Conservation (phyloP, 306 rosid species). For the Lupinus albus region DNA sequence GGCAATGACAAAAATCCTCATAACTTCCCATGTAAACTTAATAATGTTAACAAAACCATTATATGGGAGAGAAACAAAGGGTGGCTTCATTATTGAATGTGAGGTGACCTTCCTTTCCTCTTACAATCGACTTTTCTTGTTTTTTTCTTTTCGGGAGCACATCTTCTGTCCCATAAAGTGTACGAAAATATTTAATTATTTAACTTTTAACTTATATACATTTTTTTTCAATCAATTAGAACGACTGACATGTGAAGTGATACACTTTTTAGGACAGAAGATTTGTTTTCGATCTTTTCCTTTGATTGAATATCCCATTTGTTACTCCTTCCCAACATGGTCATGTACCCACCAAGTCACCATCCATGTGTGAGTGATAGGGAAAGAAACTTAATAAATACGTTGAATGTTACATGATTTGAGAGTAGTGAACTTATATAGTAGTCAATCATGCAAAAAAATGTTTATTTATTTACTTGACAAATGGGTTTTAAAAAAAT, state of each 20-base stretch:
- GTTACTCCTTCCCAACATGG: constrained; percentile 31
- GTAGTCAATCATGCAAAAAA: constrained; percentile 28
- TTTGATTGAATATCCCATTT: constrained; percentile 41
- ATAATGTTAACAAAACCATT: constrained; percentile 24
- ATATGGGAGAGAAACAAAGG: constrained; percentile 23
- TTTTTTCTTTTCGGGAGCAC: too few species aligned
- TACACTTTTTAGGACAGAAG: too few species aligned
- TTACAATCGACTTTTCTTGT: constrained; percentile 40
- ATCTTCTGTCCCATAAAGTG: too few species aligned
- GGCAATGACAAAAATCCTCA: constrained; percentile 49
- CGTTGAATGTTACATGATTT: constrained; percentile 40
- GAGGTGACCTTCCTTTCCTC: constrained; percentile 55
- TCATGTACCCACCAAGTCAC: constrained; percentile 26
- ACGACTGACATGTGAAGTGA: too few species aligned
- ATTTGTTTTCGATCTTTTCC: too few species aligned
- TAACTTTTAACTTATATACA: too few species aligned
- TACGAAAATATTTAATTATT: too few species aligned
- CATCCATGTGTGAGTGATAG: constrained; percentile 35
- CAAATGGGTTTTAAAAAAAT: background rate
- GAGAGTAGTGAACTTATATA: constrained; percentile 2
- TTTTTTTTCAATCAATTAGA: too few species aligned
- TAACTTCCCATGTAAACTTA: constrained; percentile 16
- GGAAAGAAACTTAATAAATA: constrained; percentile 34
- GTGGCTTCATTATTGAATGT: constrained; percentile 48
- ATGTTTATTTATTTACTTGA: background rate